Evolutionary conservation across 805 yeast species (phyloP).

Genomic region (Candida wancherniae): DNA sequence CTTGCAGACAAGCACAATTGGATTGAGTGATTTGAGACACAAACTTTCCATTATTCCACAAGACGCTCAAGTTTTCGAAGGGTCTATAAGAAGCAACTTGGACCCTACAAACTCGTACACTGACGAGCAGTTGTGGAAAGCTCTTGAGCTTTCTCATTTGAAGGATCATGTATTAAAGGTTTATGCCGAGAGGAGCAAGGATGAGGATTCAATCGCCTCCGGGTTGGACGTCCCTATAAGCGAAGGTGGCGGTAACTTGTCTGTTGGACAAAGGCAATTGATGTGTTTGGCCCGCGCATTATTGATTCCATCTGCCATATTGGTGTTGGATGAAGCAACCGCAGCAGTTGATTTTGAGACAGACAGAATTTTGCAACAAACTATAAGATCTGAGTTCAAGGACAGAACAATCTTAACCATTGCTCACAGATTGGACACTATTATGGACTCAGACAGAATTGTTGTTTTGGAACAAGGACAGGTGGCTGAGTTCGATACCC

Average conservation of each 20-base stretch:
- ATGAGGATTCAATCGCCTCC: conserved; percentile 16
- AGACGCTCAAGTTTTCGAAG: conserved; percentile 44
- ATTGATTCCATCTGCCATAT: conserved; percentile 51
- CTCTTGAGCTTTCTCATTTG: conserved; percentile 40
- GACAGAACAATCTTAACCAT: conserved; percentile 77
- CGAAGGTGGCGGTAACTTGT: conserved; percentile 47
- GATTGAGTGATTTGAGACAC: conserved; percentile 40
- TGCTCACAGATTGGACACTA: conserved; percentile 81
- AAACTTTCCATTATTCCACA: conserved; percentile 42
- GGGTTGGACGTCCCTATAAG: conserved; percentile 31
- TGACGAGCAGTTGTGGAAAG: conserved; percentile 39
- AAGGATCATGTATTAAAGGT: conserved; percentile 37
- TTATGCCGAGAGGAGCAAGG: conserved; percentile 29
- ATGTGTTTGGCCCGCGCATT: conserved; percentile 80
- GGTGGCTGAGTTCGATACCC: conserved; percentile 74
- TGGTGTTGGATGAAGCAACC: conserved; percentile 81
- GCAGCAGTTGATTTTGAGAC: conserved; percentile 89
- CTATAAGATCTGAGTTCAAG: conserved; percentile 69
- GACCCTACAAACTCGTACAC: conserved; percentile 35
- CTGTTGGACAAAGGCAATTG: conserved; percentile 51
- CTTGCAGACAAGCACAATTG: conserved; percentile 31
- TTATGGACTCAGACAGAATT: conserved; percentile 74
- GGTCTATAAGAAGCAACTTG: conserved; percentile 36
- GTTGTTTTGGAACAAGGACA: conserved; percentile 72
- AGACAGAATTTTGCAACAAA: conserved; percentile 69